Conservation (phyloP, 768 basidiomycete genomes). For the Gymnopilus junonius region DNA sequence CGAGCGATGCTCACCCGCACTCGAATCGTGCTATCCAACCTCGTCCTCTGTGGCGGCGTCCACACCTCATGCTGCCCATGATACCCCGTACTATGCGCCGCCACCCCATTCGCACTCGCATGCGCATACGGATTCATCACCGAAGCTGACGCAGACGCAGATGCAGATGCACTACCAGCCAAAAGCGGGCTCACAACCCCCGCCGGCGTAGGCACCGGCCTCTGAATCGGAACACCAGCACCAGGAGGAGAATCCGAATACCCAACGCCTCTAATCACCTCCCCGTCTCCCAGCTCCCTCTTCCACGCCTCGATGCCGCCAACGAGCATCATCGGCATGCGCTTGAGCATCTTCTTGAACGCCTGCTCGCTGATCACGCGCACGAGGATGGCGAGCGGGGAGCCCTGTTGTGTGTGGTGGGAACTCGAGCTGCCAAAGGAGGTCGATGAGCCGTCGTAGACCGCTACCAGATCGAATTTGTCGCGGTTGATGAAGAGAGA, state of each 20-base stretch:
- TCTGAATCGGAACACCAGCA: slow-evolving; percentile 16
- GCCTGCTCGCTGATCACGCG: slow-evolving; percentile 75
- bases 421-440: slow-evolving; percentile 37
- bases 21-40: slow-evolving; percentile 3
- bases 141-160: too few species aligned
- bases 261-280: slow-evolving; percentile 26
- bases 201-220: slow-evolving; percentile 25
- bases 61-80: slow-evolving; percentile 32
- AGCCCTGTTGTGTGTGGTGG: slow-evolving; percentile 30
- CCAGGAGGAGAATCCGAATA: slow-evolving; percentile 13
- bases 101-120: slow-evolving; percentile 24
- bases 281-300: slow-evolving; percentile 49
- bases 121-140: slow-evolving; percentile 19
- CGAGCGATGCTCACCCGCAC: slow-evolving; percentile 30
- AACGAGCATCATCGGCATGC: slow-evolving; percentile 80
- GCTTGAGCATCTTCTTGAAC: slow-evolving; percentile 70
- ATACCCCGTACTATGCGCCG: slow-evolving; percentile 19
- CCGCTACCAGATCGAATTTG: slow-evolving; percentile 85
- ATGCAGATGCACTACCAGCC: neutral
- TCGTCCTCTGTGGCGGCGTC: slow-evolving; percentile 30
- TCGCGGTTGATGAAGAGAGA: slow-evolving; percentile 83
- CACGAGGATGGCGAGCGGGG: slow-evolving; percentile 63
- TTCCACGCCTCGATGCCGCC: slow-evolving; percentile 90
- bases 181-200: slow-evolving; percentile 15
- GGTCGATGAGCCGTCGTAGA: slow-evolving; percentile 77